phyloP scores from a whole-genome alignment of 148 eudicot genomes.

The Polygonum maritimum region DNA sequence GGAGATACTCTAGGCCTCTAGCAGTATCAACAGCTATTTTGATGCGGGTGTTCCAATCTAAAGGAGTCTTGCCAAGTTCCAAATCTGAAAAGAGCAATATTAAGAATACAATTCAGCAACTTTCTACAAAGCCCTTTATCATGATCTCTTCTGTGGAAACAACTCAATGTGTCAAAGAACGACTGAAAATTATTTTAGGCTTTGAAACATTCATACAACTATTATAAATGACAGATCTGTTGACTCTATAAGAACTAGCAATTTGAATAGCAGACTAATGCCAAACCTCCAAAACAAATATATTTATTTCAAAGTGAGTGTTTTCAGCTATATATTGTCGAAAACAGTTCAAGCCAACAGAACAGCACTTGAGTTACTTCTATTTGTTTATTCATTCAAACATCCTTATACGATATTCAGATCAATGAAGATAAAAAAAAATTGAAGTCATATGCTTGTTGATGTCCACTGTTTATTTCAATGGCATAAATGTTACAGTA shows the following conservation, averaged over 20 bases:
- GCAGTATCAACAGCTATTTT: slow-evolving; percentile 15
- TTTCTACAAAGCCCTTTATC: not conserved
- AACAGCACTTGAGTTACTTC: too few species aligned
- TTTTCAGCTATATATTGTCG: not conserved
- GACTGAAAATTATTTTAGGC: not conserved
- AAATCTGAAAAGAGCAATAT: not conserved
- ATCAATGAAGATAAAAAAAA: not conserved
- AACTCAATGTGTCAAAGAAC: not conserved
- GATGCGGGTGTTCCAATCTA: slow-evolving; percentile 10
- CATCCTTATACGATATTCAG: not conserved
- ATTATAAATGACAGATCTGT: not conserved
- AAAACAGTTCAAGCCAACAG: too few species aligned
- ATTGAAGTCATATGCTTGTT: not conserved
- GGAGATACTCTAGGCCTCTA: slow-evolving; percentile 38
- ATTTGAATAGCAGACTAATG: not conserved
- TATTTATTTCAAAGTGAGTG: not conserved
- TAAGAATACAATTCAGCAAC: not conserved
- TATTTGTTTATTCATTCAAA: not conserved
- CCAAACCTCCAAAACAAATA: not conserved
- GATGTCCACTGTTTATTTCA: not conserved
- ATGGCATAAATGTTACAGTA: not conserved
- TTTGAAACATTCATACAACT: not conserved
- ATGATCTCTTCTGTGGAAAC: not conserved
- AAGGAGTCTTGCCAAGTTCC: not conserved
- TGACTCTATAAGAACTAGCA: not conserved